Evolutionary conservation across 2,329 filamentous ascomycete species (phyloP).

Genomic region (Orbilia blumenaviensis): DNA sequence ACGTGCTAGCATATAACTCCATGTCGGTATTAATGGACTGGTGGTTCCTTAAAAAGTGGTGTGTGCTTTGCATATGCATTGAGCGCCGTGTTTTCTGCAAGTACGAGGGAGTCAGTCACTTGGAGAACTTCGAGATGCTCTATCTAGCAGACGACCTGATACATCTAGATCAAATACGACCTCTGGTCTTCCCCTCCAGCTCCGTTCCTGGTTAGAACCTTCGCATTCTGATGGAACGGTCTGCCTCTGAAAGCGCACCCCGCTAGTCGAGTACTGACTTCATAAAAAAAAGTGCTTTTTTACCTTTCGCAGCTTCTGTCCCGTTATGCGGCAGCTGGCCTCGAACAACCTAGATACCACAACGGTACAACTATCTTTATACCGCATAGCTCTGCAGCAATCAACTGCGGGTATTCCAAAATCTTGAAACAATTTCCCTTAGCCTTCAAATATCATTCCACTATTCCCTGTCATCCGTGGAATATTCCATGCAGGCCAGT

Average conservation of each 20-base stretch:
- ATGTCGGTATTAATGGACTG: slow-evolving; percentile 31
- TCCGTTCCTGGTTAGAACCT: background rate
- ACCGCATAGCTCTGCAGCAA: slow-evolving; percentile 25
- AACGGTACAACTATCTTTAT: slow-evolving; percentile 43
- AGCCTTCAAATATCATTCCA: slow-evolving; percentile 24
- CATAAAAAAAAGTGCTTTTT: background rate
- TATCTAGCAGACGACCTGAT: slow-evolving; percentile 33
- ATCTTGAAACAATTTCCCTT: slow-evolving; percentile 46
- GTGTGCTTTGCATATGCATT: slow-evolving; percentile 47
- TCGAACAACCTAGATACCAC: slow-evolving; percentile 40
- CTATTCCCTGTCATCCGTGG: slow-evolving; percentile 32
- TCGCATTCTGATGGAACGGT: slow-evolving; percentile 24
- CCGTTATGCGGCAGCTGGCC: slow-evolving; percentile 27
- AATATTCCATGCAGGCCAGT: slow-evolving; percentile 52
- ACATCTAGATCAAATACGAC: slow-evolving; percentile 12
- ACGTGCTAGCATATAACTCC: slow-evolving; percentile 11
- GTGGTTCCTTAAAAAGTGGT: slow-evolving; percentile 21
- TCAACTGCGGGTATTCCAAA: slow-evolving; percentile 23
- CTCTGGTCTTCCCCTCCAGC: slow-evolving; percentile 13
- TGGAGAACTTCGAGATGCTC: slow-evolving; percentile 45
- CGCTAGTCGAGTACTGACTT: slow-evolving; percentile 27
- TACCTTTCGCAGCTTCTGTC: slow-evolving; percentile 30
- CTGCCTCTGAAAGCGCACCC: slow-evolving; percentile 17
- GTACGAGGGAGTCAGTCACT: slow-evolving; percentile 31
- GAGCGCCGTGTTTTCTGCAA: slow-evolving; percentile 32